Conservation (phyloP, 345 rosid species). For the Stellera chamaejasme region DNA sequence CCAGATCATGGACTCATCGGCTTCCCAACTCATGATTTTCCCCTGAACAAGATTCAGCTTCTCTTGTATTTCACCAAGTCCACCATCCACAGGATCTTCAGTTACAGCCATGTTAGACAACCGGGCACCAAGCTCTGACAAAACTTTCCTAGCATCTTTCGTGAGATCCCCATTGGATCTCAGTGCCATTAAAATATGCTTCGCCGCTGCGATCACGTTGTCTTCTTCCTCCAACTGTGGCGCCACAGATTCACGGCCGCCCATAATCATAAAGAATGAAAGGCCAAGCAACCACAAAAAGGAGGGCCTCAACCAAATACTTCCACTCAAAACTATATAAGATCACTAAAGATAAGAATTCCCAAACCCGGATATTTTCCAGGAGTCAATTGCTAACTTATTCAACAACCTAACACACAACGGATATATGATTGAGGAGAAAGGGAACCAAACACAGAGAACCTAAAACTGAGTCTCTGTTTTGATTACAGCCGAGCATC, state of each 20-base stretch:
- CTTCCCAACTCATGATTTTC: constrained; percentile 60
- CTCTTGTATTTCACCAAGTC: constrained; percentile 32
- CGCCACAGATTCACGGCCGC: constrained; percentile 23
- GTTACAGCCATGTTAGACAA: constrained; percentile 37
- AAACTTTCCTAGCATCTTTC: constrained; percentile 39
- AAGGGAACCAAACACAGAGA: too few species aligned
- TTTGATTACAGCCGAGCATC: too few species aligned
- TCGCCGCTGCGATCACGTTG: constrained; percentile 56
- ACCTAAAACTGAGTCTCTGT: neutral
- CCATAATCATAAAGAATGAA: constrained; percentile 33
- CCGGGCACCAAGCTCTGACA: constrained; percentile 51
- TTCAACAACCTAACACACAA: constrained; percentile 4
- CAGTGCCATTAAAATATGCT: constrained; percentile 44
- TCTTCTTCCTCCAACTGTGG: constrained; percentile 42
- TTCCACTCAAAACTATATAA: neutral
- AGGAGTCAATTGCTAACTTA: neutral
- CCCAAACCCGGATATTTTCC: neutral
- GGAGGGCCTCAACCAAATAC: constrained; percentile 1
- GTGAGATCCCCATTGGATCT: constrained; percentile 54
- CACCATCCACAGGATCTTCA: constrained; percentile 25
- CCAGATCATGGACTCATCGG: constrained; percentile 76
- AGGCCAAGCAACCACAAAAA: constrained; percentile 7
- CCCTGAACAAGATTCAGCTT: constrained; percentile 45
- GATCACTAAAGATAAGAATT: neutral
- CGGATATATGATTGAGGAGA: neutral